phyloP scores from a whole-genome alignment of 2,329 filamentous ascomycete genomes.

The Decorospora gaudefroyi region DNA sequence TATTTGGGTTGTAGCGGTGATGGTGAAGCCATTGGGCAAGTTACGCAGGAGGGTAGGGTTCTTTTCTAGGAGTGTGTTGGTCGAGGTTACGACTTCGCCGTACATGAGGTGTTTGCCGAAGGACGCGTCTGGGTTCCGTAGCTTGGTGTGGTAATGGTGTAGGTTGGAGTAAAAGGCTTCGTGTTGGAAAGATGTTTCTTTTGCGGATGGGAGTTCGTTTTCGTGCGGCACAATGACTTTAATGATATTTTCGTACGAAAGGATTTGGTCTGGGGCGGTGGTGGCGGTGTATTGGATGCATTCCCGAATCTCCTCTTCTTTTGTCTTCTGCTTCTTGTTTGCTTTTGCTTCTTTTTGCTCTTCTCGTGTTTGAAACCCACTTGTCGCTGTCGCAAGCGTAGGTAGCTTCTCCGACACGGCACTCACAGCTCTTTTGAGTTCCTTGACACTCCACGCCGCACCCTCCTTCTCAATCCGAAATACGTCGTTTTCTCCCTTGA shows the following conservation, averaged over 20 bases:
- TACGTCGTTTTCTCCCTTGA: constrained; percentile 79
- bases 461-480: constrained; percentile 75
- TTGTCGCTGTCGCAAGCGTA: constrained; percentile 31
- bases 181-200: constrained; percentile 87
- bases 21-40: constrained; percentile 83
- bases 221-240: constrained; percentile 79
- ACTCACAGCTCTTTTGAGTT: constrained; percentile 44
- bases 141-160: constrained; percentile 64
- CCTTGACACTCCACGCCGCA: constrained; percentile 48
- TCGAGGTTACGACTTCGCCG: constrained; percentile 90
- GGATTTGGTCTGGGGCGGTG: constrained; percentile 60
- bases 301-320: constrained; percentile 37
- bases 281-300: constrained; percentile 35
- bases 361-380: constrained; percentile 13
- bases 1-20: constrained; percentile 84
- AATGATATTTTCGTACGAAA: constrained; percentile 73
- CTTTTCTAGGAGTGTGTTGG: constrained; percentile 92
- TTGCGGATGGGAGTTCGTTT: constrained; percentile 65
- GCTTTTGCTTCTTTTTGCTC: constrained; percentile 24
- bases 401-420: constrained; percentile 36
- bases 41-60: constrained; percentile 77
- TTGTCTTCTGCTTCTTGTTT: constrained; percentile 32
- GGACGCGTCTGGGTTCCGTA: constrained; percentile 58
- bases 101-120: constrained; percentile 85
- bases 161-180: constrained; percentile 75